A percentile compares a stretch with the other conserved stretches of the same genome.
phyloP scores from a whole-genome alignment of 441 rosid species.

The Eruca vesicaria region DNA sequence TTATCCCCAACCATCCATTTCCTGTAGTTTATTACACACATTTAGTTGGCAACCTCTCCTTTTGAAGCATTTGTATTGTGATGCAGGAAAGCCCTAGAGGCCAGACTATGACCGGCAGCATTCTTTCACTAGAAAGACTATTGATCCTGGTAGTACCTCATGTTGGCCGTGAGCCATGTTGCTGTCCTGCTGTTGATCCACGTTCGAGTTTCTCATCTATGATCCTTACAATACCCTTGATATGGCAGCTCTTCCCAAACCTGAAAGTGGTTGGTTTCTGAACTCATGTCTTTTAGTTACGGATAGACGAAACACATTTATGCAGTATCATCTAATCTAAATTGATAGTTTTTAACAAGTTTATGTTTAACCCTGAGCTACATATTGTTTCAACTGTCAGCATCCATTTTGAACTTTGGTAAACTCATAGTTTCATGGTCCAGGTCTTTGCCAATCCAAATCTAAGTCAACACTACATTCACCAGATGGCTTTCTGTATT shows the following conservation, averaged over 20 bases:
- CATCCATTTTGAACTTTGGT: conserved; percentile 22
- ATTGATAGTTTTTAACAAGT: neutral
- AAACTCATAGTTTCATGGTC: conserved; percentile 28
- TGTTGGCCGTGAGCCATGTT: conserved; percentile 62
- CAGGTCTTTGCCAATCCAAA: conserved; percentile 74
- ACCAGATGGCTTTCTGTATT: too few relatives aligned
- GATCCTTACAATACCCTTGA: conserved; percentile 85
- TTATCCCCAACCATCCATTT: conserved; percentile 15
- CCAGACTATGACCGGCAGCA: conserved; percentile 32
- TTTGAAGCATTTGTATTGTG: conserved; percentile 18
- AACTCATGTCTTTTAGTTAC: conserved; percentile 6
- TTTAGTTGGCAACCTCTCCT: conserved; percentile 4
- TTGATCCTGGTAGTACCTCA: conserved; percentile 64
- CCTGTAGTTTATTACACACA: conserved; percentile 5
- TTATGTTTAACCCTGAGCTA: conserved; percentile 14
- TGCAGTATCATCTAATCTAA: neutral
- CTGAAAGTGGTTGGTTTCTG: conserved; percentile 64
- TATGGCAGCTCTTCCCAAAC: conserved; percentile 81
- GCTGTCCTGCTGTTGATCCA: conserved; percentile 69
- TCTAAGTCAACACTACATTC: too few relatives aligned
- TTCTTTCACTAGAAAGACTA: conserved; percentile 65
- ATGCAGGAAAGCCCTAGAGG: conserved; percentile 58
- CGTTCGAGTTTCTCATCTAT: conserved; percentile 74
- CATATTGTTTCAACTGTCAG: neutral
- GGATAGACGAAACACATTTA: neutral